Evolutionary conservation across 1,284 basidiomycete genomes (phyloP), one percentile per base, ranked within the genome.

Genomic region (Boletus subluridellus): DNA sequence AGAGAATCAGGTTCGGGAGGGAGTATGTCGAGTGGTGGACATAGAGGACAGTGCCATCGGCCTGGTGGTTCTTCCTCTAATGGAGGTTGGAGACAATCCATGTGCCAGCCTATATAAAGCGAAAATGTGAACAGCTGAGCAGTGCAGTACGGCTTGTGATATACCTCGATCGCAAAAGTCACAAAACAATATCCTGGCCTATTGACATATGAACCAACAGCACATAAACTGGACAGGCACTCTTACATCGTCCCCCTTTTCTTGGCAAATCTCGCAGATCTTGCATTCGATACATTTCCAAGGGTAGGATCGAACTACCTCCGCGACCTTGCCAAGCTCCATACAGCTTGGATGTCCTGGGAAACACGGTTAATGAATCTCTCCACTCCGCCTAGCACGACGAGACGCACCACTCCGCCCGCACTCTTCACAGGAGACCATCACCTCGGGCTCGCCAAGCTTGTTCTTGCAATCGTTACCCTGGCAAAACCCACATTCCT

Each of bases 251-350:
- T 94, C 89, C 37, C 90, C 93, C 71, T 95, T 94, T 69, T 86
- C 78, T 49, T 82, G 74, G 72, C 96, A 99, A 58, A 92, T 78
- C 74, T 97, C 94, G 73, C 96, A 99, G 54, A 80, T 87, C 78
- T 97, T 98, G 80, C 96, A 98, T 65, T 96, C 92, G 54, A 86
- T 83, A 71, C 96, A 99, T 63, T 83, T 83, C 96, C 96, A 99
- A 34, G 82, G 78, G 71, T 95, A 96, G 55, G 81, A 79, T 57
- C 79, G 77, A 50, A 90, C 75, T 14, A 84, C 77, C 49, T 83
- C 82, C 14, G 82, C 78, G 26, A 82, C 74, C 38, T 75, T 67
- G 59, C 73, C 72, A 57, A 88, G 75, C 58, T 83, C 73, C 75
- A 95, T 81, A 69, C 94, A 96, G 48, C 82, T 85, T 9, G 88